These are phyloP conservation scores for Pichia terricola DNA, from an alignment of 1,139 yeast genomes.

Conservation along the genomic window DNA sequence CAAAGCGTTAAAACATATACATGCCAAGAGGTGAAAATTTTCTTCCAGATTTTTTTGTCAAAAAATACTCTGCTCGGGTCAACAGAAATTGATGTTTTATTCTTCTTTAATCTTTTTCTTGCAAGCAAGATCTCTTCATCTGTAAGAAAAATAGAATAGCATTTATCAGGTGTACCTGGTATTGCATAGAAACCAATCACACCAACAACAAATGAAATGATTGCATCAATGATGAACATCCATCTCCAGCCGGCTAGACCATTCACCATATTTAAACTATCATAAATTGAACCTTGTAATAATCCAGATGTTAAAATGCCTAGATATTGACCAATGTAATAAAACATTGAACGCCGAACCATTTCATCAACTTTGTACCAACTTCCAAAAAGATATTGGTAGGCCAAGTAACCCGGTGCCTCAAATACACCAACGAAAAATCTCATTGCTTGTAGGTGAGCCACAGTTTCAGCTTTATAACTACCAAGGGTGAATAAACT, in stretches of 20 bases:
- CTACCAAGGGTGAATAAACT: conserved; percentile 52
- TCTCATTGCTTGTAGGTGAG: conserved; percentile 39
- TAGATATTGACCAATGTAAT: conserved; percentile 27
- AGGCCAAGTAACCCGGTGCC: conserved; percentile 50
- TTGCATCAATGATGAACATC: conserved; percentile 67
- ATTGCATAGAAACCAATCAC: conserved; percentile 14
- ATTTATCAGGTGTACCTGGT: conserved; percentile 6
- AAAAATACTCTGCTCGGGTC: conserved; percentile 26
- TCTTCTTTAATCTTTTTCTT: conserved; percentile 13
- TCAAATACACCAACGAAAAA: conserved; percentile 57
- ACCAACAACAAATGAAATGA: conserved; percentile 35
- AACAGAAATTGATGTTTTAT: conserved; percentile 23
- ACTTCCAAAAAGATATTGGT: conserved; percentile 52
- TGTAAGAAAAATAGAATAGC: not conserved
- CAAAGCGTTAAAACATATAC: conserved; percentile 35
- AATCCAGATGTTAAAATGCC: conserved; percentile 34
- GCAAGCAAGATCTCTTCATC: not conserved
- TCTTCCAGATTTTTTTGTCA: conserved; percentile 35
- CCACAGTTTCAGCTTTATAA: conserved; percentile 33
- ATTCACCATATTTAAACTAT: conserved; percentile 35
- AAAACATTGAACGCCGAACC: conserved; percentile 28
- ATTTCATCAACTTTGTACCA: conserved; percentile 44
- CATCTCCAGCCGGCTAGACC: conserved; percentile 71
- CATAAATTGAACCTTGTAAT: conserved; percentile 28
- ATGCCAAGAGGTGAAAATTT: conserved; percentile 43